Evolutionary conservation across 2,329 filamentous ascomycete genomes (phyloP).

Genomic region (Ophiostoma sp.): DNA sequence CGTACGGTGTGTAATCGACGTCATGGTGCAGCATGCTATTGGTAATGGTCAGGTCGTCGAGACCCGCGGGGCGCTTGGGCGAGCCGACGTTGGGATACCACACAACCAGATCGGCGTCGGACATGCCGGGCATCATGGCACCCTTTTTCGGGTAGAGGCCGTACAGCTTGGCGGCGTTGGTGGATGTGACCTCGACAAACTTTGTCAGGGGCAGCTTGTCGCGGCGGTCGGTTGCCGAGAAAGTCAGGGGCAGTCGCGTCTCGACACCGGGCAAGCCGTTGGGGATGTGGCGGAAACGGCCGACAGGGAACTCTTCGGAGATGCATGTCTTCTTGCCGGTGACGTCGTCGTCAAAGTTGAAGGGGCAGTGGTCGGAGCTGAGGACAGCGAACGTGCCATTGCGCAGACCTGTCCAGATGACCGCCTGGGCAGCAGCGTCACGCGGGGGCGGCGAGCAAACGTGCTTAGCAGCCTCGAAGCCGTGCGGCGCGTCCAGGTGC

Average conservation of each 20-base stretch:
- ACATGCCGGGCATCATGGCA: constrained; percentile 49
- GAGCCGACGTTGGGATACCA: constrained; percentile 50
- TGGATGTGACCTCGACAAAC: constrained; percentile 56
- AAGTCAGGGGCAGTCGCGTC: constrained; percentile 52
- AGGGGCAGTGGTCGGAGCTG: constrained; percentile 52
- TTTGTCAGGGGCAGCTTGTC: constrained; percentile 40
- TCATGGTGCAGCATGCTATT: constrained; percentile 61
- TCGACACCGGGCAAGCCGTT: constrained; percentile 61
- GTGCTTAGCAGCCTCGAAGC: constrained; percentile 54
- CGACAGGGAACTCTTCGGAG: constrained; percentile 32
- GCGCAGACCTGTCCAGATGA: constrained; percentile 52
- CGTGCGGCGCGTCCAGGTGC: constrained; percentile 34
- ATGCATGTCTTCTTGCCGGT: constrained; percentile 34
- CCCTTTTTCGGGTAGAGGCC: constrained; percentile 55
- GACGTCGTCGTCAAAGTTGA: constrained; percentile 48
- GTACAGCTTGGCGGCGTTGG: constrained; percentile 59
- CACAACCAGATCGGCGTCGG: constrained; percentile 58
- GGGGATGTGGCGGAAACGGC: constrained; percentile 57
- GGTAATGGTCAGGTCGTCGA: constrained; percentile 40
- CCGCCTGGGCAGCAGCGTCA: constrained; percentile 48
- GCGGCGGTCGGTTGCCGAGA: constrained; percentile 31
- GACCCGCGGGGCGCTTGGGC: constrained; percentile 33
- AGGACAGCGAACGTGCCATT: constrained; percentile 58
- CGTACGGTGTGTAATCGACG: constrained; percentile 64
- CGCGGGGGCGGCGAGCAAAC: constrained; percentile 56